Conservation (phyloP, 257 asterid species). For the Jaltomata sinuosa region DNA sequence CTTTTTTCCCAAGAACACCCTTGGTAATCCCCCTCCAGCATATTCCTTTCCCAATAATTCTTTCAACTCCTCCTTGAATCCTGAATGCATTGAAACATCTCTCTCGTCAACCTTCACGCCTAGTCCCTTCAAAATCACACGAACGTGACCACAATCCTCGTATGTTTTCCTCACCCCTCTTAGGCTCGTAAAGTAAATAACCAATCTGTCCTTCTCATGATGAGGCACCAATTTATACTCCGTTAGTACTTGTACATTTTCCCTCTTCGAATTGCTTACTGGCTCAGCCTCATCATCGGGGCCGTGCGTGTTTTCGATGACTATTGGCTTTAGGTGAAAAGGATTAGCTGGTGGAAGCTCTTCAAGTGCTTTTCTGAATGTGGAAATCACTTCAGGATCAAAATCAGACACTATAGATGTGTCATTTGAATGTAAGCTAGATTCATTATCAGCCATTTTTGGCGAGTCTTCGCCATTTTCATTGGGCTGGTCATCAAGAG, state of each 20-base stretch:
- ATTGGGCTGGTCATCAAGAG: conserved; percentile 32
- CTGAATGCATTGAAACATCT: conserved; percentile 87
- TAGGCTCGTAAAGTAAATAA: conserved; percentile 73
- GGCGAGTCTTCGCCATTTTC: conserved; percentile 6
- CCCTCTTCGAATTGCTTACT: not conserved
- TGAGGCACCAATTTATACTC: not conserved
- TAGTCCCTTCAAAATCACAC: conserved; percentile 59
- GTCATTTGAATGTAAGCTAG: conserved; percentile 40
- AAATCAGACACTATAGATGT: conserved; percentile 51
- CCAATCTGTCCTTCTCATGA: conserved; percentile 29
- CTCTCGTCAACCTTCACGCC: conserved; percentile 75
- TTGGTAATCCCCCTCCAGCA: conserved; percentile 42
- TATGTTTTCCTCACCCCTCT: conserved; percentile 88
- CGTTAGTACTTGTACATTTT: not conserved
- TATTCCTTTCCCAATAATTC: conserved; percentile 45
- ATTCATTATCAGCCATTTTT: conserved; percentile 23
- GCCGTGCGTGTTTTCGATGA: conserved; percentile 4
- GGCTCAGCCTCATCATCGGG: not conserved
- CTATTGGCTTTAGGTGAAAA: conserved; percentile 35
- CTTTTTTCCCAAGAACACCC: conserved; percentile 50
- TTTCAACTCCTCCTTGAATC: conserved; percentile 77
- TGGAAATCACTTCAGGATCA: conserved; percentile 67
- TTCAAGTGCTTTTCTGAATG: conserved; percentile 56
- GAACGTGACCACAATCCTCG: conserved; percentile 85
- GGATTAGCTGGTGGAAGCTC: conserved; percentile 82